phyloP scores from a whole-genome alignment of 495 filamentous ascomycete species.

The Podospora sp. region DNA sequence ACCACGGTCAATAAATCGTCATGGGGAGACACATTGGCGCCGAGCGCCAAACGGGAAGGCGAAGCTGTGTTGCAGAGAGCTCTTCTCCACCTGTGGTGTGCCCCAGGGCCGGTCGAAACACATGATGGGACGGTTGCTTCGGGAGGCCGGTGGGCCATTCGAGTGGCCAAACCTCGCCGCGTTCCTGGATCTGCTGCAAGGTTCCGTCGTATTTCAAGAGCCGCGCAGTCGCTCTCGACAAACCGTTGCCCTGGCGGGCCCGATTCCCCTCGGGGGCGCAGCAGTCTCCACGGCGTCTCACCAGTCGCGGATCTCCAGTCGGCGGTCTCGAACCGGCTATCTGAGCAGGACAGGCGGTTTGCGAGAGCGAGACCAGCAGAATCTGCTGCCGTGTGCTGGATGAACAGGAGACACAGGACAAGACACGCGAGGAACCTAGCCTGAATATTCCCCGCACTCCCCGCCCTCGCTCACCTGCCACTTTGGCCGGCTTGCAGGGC shows the following conservation, averaged over 20 bases:
- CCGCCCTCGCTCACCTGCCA: background rate
- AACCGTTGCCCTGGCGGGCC: slow-evolving; percentile 7
- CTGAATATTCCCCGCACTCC: background rate
- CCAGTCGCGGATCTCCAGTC: slow-evolving; percentile 2
- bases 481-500: slow-evolving; percentile 8
- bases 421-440: background rate
- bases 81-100: background rate
- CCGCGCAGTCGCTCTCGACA: slow-evolving; percentile 14
- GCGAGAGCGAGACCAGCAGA: background rate
- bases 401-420: background rate
- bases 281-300: slow-evolving; percentile 5
- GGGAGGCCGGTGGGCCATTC: slow-evolving; percentile 4
- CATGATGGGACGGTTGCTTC: slow-evolving; percentile 11
- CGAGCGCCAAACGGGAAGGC: slow-evolving; percentile 15
- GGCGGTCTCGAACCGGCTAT: background rate
- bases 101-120: slow-evolving; percentile 16
- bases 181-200: slow-evolving; percentile 19
- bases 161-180: background rate
- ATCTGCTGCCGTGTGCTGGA: background rate
- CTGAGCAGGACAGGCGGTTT: background rate
- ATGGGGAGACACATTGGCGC: slow-evolving; percentile 3
- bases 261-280: background rate
- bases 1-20: slow-evolving; percentile 1
- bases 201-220: slow-evolving; percentile 4
- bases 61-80: background rate